phyloP scores from a whole-genome alignment of 2,329 filamentous ascomycete genomes.

The Fusarium irregulare region DNA sequence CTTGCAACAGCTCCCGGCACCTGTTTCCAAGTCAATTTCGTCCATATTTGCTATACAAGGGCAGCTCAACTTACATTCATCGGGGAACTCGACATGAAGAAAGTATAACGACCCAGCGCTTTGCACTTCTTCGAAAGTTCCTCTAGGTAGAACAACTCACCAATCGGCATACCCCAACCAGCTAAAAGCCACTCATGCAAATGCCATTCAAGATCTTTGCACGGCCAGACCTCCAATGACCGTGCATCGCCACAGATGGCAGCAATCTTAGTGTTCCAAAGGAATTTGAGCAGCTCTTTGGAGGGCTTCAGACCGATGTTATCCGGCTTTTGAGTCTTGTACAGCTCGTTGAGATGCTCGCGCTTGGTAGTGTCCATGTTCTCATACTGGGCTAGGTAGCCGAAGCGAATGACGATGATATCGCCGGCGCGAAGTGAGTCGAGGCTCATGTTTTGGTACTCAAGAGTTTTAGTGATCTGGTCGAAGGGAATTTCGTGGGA shows the following conservation, averaged over 20 bases:
- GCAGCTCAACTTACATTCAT: constrained; percentile 50
- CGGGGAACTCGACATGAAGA: constrained; percentile 61
- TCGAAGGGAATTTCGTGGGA: constrained; percentile 33
- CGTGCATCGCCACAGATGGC: constrained; percentile 56
- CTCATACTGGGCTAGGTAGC: constrained; percentile 40
- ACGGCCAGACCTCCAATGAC: constrained; percentile 55
- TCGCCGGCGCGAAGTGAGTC: constrained; percentile 20
- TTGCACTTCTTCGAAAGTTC: constrained; percentile 60
- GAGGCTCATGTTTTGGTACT: constrained; percentile 19
- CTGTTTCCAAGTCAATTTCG: neutral
- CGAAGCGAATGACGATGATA: constrained; percentile 37
- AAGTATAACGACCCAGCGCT: constrained; percentile 58
- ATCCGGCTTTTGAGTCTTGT: constrained; percentile 22
- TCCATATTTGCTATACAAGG: too few species aligned
- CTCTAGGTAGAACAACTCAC: constrained; percentile 51
- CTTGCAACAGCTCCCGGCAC: constrained; percentile 32
- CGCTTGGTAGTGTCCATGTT: constrained; percentile 22
- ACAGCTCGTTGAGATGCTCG: constrained; percentile 25
- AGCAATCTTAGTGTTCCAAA: constrained; percentile 56
- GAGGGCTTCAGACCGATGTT: constrained; percentile 54
- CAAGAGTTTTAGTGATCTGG: constrained; percentile 22
- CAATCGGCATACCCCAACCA: constrained; percentile 59
- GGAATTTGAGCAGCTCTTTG: constrained; percentile 51
- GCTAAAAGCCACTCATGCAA: constrained; percentile 59
- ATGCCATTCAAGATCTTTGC: constrained; percentile 36